Percentiles rank a stretch among this genome's conserved stretches.
Evolutionary conservation across 805 yeast genomes (phyloP).

Genomic region (Pichia cephalocereana): DNA sequence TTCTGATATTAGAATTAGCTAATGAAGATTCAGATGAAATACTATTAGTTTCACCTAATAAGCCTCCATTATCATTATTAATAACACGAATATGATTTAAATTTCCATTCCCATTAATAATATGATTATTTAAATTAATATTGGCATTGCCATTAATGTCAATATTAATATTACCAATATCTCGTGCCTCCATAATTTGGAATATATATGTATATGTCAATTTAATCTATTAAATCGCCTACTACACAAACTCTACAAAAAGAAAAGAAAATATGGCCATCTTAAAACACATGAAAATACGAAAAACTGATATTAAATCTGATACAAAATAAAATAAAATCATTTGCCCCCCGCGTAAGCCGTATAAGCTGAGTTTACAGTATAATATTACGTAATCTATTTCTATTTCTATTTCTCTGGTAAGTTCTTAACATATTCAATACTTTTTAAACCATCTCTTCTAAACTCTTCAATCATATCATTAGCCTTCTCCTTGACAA

Average conservation of each 20-base stretch:
- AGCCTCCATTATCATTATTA: neutral
- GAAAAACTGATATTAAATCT: too few relatives aligned
- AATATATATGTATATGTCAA: too few relatives aligned
- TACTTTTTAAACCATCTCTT: conserved; percentile 29
- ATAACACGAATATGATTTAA: too few relatives aligned
- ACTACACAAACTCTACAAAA: too few relatives aligned
- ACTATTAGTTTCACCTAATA: neutral
- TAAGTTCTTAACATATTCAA: neutral
- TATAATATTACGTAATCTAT: neutral
- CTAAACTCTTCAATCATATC: conserved; percentile 40
- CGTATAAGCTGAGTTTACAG: too few relatives aligned
- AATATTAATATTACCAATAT: neutral
- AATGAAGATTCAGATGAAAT: neutral
- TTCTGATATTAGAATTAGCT: neutral
- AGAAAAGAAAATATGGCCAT: too few relatives aligned
- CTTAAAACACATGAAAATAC: too few relatives aligned
- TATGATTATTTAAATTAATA: neutral
- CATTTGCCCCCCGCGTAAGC: too few relatives aligned
- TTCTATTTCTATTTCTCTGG: neutral
- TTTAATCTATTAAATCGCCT: too few relatives aligned
- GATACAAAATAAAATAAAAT: too few relatives aligned
- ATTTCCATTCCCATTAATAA: neutral
- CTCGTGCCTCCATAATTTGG: neutral
- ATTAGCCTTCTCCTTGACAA: conserved; percentile 38
- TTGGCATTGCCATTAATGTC: neutral